Conservation (phyloP, 495 filamentous ascomycete genomes). For the Elasticomyces elasticus region DNA sequence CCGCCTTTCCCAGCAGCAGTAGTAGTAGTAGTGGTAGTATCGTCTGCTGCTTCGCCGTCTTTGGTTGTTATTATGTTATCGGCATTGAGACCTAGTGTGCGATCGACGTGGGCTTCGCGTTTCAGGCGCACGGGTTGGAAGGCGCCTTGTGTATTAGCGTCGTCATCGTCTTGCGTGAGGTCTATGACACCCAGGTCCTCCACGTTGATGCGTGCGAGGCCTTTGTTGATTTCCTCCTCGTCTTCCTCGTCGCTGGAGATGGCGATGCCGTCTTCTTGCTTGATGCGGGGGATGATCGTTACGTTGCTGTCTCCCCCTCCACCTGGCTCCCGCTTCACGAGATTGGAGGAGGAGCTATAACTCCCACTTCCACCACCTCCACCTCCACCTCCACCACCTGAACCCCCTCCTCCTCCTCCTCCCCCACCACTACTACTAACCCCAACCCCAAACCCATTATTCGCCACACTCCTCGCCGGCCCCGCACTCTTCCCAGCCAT, state of each 20-base stretch:
- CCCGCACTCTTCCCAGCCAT: conserved; percentile 18
- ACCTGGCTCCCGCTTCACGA: conserved; percentile 5
- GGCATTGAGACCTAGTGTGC: conserved; percentile 42
- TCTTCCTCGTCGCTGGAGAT: conserved; percentile 29
- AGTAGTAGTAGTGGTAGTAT: conserved; percentile 9
- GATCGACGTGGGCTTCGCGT: conserved; percentile 45
- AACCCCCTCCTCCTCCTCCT: background rate
- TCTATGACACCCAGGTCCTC: conserved; percentile 28
- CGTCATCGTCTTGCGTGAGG: conserved; percentile 26
- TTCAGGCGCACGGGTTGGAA: conserved; percentile 41
- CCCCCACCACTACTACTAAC: background rate
- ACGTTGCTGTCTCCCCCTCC: conserved; percentile 9
- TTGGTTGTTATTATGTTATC: conserved; percentile 37
- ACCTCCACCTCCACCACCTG: background rate
- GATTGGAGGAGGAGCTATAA: background rate
- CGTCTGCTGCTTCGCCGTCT: conserved; percentile 2
- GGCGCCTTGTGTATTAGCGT: conserved; percentile 4
- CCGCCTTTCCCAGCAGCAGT: conserved; percentile 6
- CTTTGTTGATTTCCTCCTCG: conserved; percentile 9
- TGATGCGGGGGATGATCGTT: conserved; percentile 5
- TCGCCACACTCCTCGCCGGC: conserved; percentile 1
- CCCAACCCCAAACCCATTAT: conserved; percentile 17
- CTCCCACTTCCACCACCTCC: conserved; percentile 2
- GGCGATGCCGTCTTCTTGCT: conserved; percentile 27
- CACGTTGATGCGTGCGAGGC: conserved; percentile 19